A percentile compares a stretch with the other conserved stretches of the same genome.
These are phyloP conservation scores for Taiwanofungus camphoratus DNA, from an alignment of 1,284 basidiomycete species.

Conservation along the genomic window DNA sequence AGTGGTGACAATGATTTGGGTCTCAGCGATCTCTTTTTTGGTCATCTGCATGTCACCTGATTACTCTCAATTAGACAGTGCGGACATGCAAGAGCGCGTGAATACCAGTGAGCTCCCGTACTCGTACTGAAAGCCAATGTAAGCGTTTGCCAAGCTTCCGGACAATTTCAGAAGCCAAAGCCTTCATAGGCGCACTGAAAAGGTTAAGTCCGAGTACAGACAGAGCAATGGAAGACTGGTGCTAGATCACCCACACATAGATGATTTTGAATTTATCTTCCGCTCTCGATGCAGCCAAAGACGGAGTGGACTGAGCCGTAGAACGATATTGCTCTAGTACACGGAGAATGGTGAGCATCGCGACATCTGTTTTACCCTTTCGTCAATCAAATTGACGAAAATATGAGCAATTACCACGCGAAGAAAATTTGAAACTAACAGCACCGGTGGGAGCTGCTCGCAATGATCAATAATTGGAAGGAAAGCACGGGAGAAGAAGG, in stretches of 20 bases:
- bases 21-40: slow-evolving; percentile 89
- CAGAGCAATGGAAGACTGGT: not conserved
- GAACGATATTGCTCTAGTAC: slow-evolving; percentile 74
- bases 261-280: slow-evolving; percentile 90
- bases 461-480: slow-evolving; percentile 1
- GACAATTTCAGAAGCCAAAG: slow-evolving; percentile 92
- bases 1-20: slow-evolving; percentile 98
- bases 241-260: slow-evolving; percentile 70
- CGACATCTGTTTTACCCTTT: slow-evolving; percentile 98
- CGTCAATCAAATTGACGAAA: slow-evolving; percentile 7
- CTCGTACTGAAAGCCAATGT: slow-evolving; percentile 84
- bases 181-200: slow-evolving; percentile 93
- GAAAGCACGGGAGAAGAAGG: not conserved
- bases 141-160: slow-evolving; percentile 89
- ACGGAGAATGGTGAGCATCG: slow-evolving; percentile 90
- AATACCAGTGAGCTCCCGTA: slow-evolving; percentile 86
- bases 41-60: slow-evolving; percentile 98
- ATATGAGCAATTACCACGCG: not conserved
- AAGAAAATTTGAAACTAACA: slow-evolving; percentile 40
- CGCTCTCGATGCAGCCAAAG: slow-evolving; percentile 54
- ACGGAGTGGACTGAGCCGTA: slow-evolving; percentile 21
- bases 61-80: slow-evolving; percentile 3
- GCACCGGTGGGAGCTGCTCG: slow-evolving; percentile 87
- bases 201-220: not conserved
- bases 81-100: not conserved